Evolutionary conservation across 768 basidiomycete genomes (phyloP), one percentile per base, ranked within the genome.

Genomic region (Trametes villosa): DNA sequence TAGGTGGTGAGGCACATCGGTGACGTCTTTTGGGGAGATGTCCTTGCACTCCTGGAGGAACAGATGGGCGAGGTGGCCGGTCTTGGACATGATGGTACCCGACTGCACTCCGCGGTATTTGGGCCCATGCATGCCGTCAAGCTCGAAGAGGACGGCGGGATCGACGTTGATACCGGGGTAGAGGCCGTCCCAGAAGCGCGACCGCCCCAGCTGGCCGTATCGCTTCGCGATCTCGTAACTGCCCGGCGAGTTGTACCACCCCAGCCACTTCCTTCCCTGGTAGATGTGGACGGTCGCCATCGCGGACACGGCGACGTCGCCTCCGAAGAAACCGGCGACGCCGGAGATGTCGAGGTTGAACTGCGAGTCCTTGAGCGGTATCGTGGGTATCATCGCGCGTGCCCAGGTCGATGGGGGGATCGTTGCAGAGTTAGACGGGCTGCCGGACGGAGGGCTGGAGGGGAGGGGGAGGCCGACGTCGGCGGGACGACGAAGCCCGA

Each of bases 121-220:
- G 24, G 61, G 56, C 1, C 61, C 61, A 2, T 26, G 26, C 44
- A 40, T 46, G 18, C 61, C 61, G 18, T 62, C 61, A 15, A 62
- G 56, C 27, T 56, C 61, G 41, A 62, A 62, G 36, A 62, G 55
- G 6, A 53, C 56, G n/a, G 61, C 55, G 26, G 61, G 61, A 40
- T 57, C 56, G 30, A 62, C 55, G 51, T 62, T 62, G 45, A 56
- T 44, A 8, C 61, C 61, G 2, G 61, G 61, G 30, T 62, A 62
- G 26, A 62, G 56, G n/a, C 55, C 61, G n/a, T 62, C 61, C 61
- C 61, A 62, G 61, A 62, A 62, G 20, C 61, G 55, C 24, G 61
- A 57, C 29, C 61, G 55, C 15, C 54, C 50, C 5, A 62, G 55
- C 46, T 62, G 61, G 5, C 61, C 61, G 30, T 57, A 62, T n/a